Base-by-base conservation (phyloP, 345 rosid species). In the sweet orange (Citrus sinensis) region DNA sequence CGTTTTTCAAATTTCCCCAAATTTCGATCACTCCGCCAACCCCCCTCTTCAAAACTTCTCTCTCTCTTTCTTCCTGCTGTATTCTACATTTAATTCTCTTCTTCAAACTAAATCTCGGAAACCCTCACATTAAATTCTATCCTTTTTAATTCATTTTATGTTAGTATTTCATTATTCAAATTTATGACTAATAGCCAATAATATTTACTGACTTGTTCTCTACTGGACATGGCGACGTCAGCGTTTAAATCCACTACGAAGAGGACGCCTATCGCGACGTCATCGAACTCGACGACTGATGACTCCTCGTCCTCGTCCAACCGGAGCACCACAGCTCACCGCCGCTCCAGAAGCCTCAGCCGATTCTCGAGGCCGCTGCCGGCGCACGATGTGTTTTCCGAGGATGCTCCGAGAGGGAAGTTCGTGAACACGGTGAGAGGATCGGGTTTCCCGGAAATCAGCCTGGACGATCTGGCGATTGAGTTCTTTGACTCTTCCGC, bases 381-480 rank as follows among this genome's bases (percentile, higher is more conserved):
- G 40, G 86, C 72, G 22, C 82, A 80, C 16, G 87, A 85, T 19
- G 83, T 78, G 30, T 82, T 80, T 69, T 60, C 78, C 11, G 85
- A 80, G 13, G 92, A 90, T 42, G 74, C 85, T 70, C 92, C 97
- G 27, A 87, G 84, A 49, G 93, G 92, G 10, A 89, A 83, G 90
- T 94, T 96, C 76, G 99, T 96, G 8, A 96, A 89, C 82, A 94
- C 87, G 60, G 76, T 85, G 1, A 87, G 99, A 76, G 99, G 98
- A n/a, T 89, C 98, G 54, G 92, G 88, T 17, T 89, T 92, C 75
- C 88, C 89, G 24, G 99, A 96, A 83, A 86, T 90, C 58, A 92
- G 92, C 82, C 95, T 96, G 73, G 97, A 96, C 66, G 97, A 92
- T 83, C 93, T 96, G 71, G 90, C 94, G 40, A 71, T 87, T 4